These are phyloP conservation scores for Globisporangium solare DNA, from an alignment of 352 stramenopile species.

Conservation along the genomic window DNA sequence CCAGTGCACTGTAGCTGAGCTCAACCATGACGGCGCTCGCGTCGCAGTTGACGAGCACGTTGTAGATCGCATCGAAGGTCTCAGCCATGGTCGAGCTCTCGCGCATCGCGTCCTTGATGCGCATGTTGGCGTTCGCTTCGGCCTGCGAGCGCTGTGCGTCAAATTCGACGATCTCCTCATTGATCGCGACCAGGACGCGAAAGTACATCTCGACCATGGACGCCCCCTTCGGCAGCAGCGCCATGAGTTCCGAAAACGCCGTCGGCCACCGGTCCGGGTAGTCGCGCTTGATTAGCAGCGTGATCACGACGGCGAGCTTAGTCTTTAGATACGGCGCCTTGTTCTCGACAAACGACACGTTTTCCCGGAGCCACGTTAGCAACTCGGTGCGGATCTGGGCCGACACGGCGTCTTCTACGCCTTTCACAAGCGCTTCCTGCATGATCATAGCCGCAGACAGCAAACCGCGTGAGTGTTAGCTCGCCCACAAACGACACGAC, in stretches of 20 bases:
- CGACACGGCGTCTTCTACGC: slow-evolving; percentile 38
- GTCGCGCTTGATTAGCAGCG: slow-evolving; percentile 84
- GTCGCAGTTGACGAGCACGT: slow-evolving; percentile 72
- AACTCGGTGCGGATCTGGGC: slow-evolving; percentile 49
- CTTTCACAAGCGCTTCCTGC: slow-evolving; percentile 41
- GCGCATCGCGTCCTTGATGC: slow-evolving; percentile 87
- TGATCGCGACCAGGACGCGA: slow-evolving; percentile 83
- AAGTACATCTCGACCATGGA: slow-evolving; percentile 91
- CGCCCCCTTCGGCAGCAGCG: slow-evolving; percentile 57
- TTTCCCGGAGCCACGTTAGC: slow-evolving; percentile 55
- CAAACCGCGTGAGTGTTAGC: too few relatives aligned
- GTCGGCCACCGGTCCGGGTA: slow-evolving; percentile 83
- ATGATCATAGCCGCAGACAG: too few relatives aligned
- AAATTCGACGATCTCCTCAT: slow-evolving; percentile 91
- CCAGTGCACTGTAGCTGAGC: slow-evolving; percentile 63
- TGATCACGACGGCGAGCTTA: slow-evolving; percentile 79
- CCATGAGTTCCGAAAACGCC: slow-evolving; percentile 83
- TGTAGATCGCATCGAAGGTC: slow-evolving; percentile 80
- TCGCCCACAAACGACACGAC: too few relatives aligned
- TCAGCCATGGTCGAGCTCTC: slow-evolving; percentile 68
- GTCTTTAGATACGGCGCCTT: slow-evolving; percentile 80
- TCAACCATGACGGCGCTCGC: slow-evolving; percentile 60
- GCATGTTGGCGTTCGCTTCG: slow-evolving; percentile 73
- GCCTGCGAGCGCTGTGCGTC: slow-evolving; percentile 54
- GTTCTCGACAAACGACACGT: slow-evolving; percentile 55